phyloP scores from a whole-genome alignment of 768 basidiomycete species.

The Russula vinacea region DNA sequence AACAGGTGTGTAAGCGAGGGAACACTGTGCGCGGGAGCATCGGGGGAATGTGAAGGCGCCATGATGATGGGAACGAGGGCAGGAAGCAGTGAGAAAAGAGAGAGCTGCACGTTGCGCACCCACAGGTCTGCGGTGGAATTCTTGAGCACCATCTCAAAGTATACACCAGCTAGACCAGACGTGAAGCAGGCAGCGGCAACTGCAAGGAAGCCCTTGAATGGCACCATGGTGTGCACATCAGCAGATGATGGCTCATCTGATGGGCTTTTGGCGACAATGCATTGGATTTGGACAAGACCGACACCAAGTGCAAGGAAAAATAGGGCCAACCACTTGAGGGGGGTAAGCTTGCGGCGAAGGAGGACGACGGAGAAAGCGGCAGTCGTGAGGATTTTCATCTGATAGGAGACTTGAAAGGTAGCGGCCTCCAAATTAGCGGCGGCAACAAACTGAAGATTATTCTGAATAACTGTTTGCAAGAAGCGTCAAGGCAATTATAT shows the following conservation, averaged over 20 bases:
- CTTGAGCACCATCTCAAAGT: slow-evolving; percentile 98
- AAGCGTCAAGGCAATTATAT: slow-evolving; percentile 19
- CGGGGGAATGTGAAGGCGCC: slow-evolving; percentile 38
- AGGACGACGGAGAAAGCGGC: slow-evolving; percentile 84
- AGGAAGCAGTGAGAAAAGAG: slow-evolving; percentile 89
- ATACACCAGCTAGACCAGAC: slow-evolving; percentile 93
- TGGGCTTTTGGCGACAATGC: slow-evolving; percentile 30
- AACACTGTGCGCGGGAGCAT: slow-evolving; percentile 35
- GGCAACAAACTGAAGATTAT: slow-evolving; percentile 93
- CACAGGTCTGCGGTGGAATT: slow-evolving; percentile 86
- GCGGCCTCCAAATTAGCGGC: slow-evolving; percentile 92
- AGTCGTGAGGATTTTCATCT: slow-evolving; percentile 96
- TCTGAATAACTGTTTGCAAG: slow-evolving; percentile 69
- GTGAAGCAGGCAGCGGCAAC: slow-evolving; percentile 91
- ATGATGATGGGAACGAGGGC: slow-evolving; percentile 77
- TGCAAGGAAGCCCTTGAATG: slow-evolving; percentile 82
- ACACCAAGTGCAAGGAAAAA: slow-evolving; percentile 85
- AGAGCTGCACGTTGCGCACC: slow-evolving; percentile 96
- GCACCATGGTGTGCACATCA: slow-evolving; percentile 61
- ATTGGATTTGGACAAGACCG: slow-evolving; percentile 64
- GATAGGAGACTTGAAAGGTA: slow-evolving; percentile 95
- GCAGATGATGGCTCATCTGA: slow-evolving; percentile 13
- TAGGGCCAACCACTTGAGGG: slow-evolving; percentile 80
- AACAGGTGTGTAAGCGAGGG: slow-evolving; percentile 55
- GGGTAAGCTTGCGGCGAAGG: slow-evolving; percentile 68